These are phyloP conservation scores for Populus hybrid DNA, from an alignment of 441 rosid species.

Conservation along the genomic window DNA sequence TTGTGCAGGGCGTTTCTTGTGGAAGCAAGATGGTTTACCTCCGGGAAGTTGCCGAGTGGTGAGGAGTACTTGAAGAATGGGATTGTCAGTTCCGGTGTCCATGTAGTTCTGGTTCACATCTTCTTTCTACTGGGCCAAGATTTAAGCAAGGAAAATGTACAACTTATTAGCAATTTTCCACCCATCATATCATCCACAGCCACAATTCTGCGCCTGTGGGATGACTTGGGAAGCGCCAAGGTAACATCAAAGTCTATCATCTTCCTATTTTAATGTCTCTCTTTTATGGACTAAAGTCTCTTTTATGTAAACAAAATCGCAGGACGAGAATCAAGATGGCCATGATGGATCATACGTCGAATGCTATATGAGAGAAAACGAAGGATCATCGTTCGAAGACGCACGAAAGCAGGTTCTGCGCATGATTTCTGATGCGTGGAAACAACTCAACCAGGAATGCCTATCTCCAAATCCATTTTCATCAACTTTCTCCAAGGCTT, in stretches of 20 bases:
- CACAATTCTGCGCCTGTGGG: constrained; percentile 62
- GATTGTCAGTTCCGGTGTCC: constrained; percentile 48
- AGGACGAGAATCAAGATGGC: constrained; percentile 48
- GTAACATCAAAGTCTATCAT: constrained; percentile 13
- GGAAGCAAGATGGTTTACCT: constrained; percentile 49
- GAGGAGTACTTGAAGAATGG: constrained; percentile 54
- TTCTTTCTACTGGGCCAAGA: constrained; percentile 41
- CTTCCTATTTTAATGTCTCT: not conserved
- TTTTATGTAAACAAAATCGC: not conserved
- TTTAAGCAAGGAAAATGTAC: constrained; percentile 21
- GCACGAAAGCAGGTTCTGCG: constrained; percentile 26
- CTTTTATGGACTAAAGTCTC: not conserved
- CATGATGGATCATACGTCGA: constrained; percentile 50
- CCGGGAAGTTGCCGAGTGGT: constrained; percentile 28
- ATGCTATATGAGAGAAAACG: constrained; percentile 37
- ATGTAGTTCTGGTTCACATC: constrained; percentile 37
- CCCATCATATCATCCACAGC: constrained; percentile 34
- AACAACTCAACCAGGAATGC: constrained; percentile 37
- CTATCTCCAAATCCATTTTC: constrained; percentile 33
- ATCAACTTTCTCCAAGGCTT: constrained; percentile 26
- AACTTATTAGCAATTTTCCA: constrained; percentile 28
- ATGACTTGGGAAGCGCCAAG: constrained; percentile 60
- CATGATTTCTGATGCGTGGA: constrained; percentile 48
- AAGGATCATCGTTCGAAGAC: constrained; percentile 21
- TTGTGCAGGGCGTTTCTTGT: constrained; percentile 49